Conservation (phyloP, 164 flowering plant species). For the Cinnamomum chago region DNA sequence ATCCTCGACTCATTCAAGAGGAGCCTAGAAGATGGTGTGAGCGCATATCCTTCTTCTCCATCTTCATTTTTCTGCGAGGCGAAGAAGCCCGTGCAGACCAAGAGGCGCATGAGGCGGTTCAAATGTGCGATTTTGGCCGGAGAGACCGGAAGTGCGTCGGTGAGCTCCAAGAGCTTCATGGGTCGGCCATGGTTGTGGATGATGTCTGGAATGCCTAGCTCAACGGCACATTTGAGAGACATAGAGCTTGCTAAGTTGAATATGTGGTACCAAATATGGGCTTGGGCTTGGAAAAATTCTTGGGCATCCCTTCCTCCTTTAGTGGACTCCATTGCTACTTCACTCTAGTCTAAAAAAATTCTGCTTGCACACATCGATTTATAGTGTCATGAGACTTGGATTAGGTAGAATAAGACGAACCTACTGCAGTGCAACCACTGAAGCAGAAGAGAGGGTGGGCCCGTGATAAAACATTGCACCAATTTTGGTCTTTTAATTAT, state of each 20-base stretch:
- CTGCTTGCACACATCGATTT: neutral
- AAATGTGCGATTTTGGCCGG: neutral
- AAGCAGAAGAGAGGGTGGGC: too few species aligned
- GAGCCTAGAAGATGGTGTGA: constrained; percentile 12
- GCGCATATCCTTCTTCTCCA: constrained; percentile 1
- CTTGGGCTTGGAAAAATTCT: constrained; percentile 1
- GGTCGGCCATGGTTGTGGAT: constrained; percentile 11
- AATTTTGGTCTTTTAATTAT: too few species aligned
- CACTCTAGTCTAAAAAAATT: neutral
- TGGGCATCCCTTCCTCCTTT: neutral
- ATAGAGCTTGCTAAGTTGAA: constrained; percentile 3
- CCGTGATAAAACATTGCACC: too few species aligned
- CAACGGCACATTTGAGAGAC: constrained; percentile 13
- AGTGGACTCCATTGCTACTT: too few species aligned
- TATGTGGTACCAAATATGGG: constrained; percentile 2
- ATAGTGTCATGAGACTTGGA: neutral
- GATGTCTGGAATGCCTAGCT: constrained; percentile 7
- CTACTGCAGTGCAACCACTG: too few species aligned
- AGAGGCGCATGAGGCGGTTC: constrained; percentile 16
- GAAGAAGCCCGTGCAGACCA: constrained; percentile 20
- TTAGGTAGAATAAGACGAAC: too few species aligned
- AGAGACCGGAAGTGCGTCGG: neutral
- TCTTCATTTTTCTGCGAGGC: neutral
- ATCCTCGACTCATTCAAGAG: neutral
- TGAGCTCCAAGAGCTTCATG: neutral